Conservation (phyloP, 495 filamentous ascomycete species). For the Hypoxylon trugodes region DNA sequence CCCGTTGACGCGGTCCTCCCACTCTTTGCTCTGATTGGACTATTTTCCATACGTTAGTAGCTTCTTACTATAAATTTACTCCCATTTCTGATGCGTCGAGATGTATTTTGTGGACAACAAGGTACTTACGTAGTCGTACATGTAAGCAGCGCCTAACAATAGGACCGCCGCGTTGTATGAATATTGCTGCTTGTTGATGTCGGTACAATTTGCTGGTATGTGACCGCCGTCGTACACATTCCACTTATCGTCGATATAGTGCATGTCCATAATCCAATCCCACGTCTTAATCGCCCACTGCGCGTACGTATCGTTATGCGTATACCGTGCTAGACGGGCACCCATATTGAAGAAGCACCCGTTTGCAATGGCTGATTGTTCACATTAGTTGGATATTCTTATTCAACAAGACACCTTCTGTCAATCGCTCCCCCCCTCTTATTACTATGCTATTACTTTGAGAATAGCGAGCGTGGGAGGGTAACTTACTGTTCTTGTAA, state of each 20-base stretch:
- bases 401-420: not conserved
- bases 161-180: constrained; percentile 80
- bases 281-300: constrained; percentile 76
- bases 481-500: constrained; percentile 80
- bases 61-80: not conserved
- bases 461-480: not conserved
- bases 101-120: too few relatives aligned
- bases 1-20: constrained; percentile 65
- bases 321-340: constrained; percentile 79
- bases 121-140: constrained; percentile 74
- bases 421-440: not conserved
- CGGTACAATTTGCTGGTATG: constrained; percentile 68
- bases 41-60: constrained; percentile 36
- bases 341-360: constrained; percentile 88
- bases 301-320: constrained; percentile 78
- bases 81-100: not conserved
- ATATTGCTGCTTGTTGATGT: constrained; percentile 72
- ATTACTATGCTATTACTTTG: not conserved
- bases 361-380: constrained; percentile 68
- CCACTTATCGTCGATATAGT: constrained; percentile 70
- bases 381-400: not conserved
- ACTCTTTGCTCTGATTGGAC: constrained; percentile 65
- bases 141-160: constrained; percentile 76
- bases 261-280: constrained; percentile 72
- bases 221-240: constrained; percentile 80